phyloP scores from a whole-genome alignment of 129 eudicot genomes.

The Calendula officinalis region DNA sequence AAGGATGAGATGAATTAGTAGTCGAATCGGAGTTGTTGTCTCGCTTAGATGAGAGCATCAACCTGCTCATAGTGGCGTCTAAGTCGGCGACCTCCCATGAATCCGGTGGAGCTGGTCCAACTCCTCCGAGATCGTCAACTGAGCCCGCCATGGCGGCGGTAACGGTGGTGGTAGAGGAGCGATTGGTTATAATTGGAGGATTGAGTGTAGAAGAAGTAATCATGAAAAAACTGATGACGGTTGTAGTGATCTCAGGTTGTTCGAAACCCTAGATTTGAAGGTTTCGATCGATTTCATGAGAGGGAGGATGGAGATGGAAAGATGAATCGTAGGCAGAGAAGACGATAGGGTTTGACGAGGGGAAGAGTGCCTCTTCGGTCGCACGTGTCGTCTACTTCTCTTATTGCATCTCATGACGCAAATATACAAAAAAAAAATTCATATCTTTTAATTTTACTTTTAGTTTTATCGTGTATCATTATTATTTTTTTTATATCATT shows the following conservation, averaged over 20 bases:
- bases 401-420: no score
- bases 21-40: constrained; percentile 28
- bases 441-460: no score
- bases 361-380: constrained; percentile 22
- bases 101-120: constrained; percentile 42
- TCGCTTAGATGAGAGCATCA: constrained; percentile 41
- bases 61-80: constrained; percentile 50
- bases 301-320: constrained; percentile 15
- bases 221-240: constrained; percentile 26
- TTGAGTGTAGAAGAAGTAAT: constrained; percentile 32
- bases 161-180: constrained; percentile 26
- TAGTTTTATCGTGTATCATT: no score
- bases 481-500: no score
- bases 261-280: constrained; percentile 35
- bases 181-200: constrained; percentile 27
- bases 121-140: constrained; percentile 44
- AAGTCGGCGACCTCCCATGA: constrained; percentile 63
- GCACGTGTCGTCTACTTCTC: constrained; percentile 21
- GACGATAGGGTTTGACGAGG: constrained; percentile 22
- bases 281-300: constrained; percentile 37
- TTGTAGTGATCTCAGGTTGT: constrained; percentile 31
- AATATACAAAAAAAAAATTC: neutral
- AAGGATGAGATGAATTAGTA: constrained; percentile 15
- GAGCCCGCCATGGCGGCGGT: constrained; percentile 48
- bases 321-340: constrained; percentile 25